Evolutionary conservation across 768 basidiomycete genomes (phyloP), one percentile per base, ranked within the genome.

Genomic region (Nidularia pulvinata): DNA sequence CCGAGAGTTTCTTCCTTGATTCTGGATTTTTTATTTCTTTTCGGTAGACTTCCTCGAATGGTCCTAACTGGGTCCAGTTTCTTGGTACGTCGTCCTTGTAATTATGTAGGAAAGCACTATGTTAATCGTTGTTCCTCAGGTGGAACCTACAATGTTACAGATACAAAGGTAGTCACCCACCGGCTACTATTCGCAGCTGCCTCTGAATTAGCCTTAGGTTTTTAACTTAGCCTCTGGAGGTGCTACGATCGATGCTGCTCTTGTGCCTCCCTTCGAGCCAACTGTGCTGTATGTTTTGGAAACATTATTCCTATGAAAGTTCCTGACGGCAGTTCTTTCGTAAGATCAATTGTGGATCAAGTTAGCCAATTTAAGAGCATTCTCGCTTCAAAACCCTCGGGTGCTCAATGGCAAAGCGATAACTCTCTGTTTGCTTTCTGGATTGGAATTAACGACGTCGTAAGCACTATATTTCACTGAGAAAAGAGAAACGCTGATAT

Each of bases 371-470:
- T 84, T 69, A 74, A 80, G 46, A 35, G 60, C 10, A 64, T 75
- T 43, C 67, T 77, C 0, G 75, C 76, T 3, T 58, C 69, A 2
- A 79, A 76, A 57, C 81, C 82, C 0, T 55, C 59, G 6, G 73
- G 65, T 6, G 78, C 80, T 1, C 60, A 70, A 7, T 87, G 84
- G 86, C 63, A 73, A 37, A 75, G 78, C 58, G 65, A 68, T 2
- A 79, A 86, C 57, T 69, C 80, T 33, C 65, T 86, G 4, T 86
- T 87, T 63, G 78, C 79, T 2, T 59, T 86, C 44, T 87, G 84
- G 84, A 83, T 87, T 49, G 85, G 85, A 2, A 86, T 86, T 53
- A 86, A 87, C 55, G 85, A 85, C 50, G 73, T 84, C 43, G 81
- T 81, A 51, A 66, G 77, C 68, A 56, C 47, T 64, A 6, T 35